Evolutionary conservation across 202 grass and related monocot species (phyloP).

Genomic region (Carex arenaria): DNA sequence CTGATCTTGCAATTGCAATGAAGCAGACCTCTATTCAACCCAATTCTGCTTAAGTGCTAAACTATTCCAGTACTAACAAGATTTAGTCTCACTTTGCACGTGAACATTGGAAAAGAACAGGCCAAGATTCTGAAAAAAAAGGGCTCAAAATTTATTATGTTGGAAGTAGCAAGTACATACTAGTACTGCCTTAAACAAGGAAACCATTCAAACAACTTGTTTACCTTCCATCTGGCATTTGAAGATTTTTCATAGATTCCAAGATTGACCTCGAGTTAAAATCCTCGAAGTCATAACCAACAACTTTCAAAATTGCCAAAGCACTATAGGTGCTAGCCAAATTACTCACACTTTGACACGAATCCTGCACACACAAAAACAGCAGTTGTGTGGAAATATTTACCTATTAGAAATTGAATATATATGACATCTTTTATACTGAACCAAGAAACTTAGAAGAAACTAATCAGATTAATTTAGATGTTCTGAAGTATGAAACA

Average conservation of each 20-base stretch:
- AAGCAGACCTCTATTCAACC: background rate
- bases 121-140: background rate
- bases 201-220: background rate
- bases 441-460: background rate
- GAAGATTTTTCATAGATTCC: constrained; percentile 70
- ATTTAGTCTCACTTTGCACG: background rate
- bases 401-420: background rate
- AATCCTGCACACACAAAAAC: constrained; percentile 36
- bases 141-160: background rate
- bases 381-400: background rate
- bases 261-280: constrained; percentile 53
- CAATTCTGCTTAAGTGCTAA: background rate
- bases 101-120: background rate
- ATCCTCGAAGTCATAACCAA: constrained; percentile 60
- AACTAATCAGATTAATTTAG: background rate
- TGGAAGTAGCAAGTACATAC: background rate
- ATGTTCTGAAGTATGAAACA: background rate
- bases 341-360: constrained; percentile 60
- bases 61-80: background rate
- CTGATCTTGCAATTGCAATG: background rate
- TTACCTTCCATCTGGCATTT: constrained; percentile 90
- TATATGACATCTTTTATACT: background rate
- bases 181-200: background rate
- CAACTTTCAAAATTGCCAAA: constrained; percentile 68
- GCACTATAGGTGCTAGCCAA: constrained; percentile 90